These are phyloP conservation scores for Pseudotsuga menziesii DNA, from an alignment of 75 land plant species.

Conservation along the genomic window DNA sequence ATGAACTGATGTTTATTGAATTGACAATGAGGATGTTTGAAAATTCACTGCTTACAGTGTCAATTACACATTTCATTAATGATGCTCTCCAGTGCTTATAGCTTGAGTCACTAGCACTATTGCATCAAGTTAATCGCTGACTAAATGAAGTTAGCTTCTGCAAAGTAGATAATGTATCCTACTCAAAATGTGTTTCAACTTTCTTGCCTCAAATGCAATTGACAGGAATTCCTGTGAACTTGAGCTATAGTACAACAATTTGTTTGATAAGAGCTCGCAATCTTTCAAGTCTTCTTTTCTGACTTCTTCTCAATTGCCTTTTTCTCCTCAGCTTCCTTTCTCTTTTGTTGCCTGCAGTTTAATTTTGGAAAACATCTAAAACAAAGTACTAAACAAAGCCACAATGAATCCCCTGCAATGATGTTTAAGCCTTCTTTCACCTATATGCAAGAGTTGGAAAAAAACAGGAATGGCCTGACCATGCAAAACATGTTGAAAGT, in stretches of 20 bases:
- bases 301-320: slow-evolving; percentile 46
- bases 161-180: background rate
- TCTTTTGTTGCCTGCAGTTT: slow-evolving; percentile 52
- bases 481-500: background rate
- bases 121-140: background rate
- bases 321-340: slow-evolving; percentile 68
- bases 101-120: background rate
- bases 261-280: background rate
- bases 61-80: background rate
- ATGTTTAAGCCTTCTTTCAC: background rate
- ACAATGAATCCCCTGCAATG: background rate
- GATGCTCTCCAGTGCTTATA: background rate
- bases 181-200: background rate
- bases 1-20: too few relatives aligned
- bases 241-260: slow-evolving; percentile 8
- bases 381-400: background rate
- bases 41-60: too few relatives aligned
- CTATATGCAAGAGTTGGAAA: too few relatives aligned
- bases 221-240: background rate
- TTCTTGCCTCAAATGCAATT: background rate
- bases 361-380: background rate
- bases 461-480: too few relatives aligned
- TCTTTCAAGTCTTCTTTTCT: slow-evolving; percentile 24
- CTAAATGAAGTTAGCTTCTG: too few relatives aligned
- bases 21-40: too few relatives aligned